Base-by-base conservation (phyloP, 805 yeast species). In the Candida argentea region DNA sequence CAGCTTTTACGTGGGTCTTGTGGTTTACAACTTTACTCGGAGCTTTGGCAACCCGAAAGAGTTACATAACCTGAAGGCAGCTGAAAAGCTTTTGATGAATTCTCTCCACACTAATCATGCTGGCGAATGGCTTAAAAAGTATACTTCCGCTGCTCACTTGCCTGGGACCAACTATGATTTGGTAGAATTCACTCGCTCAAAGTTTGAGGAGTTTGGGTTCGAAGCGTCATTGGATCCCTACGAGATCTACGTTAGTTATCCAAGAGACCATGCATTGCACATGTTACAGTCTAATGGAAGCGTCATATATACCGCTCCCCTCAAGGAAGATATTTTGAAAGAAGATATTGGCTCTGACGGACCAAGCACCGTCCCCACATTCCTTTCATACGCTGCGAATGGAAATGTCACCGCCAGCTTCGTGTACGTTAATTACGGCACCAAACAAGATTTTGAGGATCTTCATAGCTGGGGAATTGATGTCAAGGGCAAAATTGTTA, bases 371-470 rank as follows among this genome's bases (percentile, higher is more conserved):
- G 55, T 52, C 23, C 73, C 68, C 2, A 72, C 76, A 0, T 76
- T 67, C 41, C 73, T 76, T 48, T 76, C 74, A 1, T 79, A 76
- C 40, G 74, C 81, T 1, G 73, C 78, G 6, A 67, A 65, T 40
- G 86, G 83, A 1, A 65, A 70, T 29, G 73, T 72, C 8, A 64
- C 69, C 3, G 68, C 73, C 0, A 55, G 60, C 21, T 80, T 55
- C 38, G 62, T 77, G 0, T 77, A 60, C 46, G 79, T 63, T 5
- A 77, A 77, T 40, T 76, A 73, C 46, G 89, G 81, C 1, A 52
- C 65, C 0, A 33, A 40, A 2, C 65, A 67, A 10, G 87, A 80
- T 43, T 79, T 76, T 36, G 55, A 46, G 4, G 22, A 32, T 2
- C 50, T 78, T 27, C 31, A 48, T 9, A 39, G 47, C 2, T 41